Percentiles rank a stretch among this genome's conserved stretches.
These are phyloP conservation scores for Wickerhamiella parazyma DNA, from an alignment of 805 yeast genomes.

Conservation along the genomic window DNA sequence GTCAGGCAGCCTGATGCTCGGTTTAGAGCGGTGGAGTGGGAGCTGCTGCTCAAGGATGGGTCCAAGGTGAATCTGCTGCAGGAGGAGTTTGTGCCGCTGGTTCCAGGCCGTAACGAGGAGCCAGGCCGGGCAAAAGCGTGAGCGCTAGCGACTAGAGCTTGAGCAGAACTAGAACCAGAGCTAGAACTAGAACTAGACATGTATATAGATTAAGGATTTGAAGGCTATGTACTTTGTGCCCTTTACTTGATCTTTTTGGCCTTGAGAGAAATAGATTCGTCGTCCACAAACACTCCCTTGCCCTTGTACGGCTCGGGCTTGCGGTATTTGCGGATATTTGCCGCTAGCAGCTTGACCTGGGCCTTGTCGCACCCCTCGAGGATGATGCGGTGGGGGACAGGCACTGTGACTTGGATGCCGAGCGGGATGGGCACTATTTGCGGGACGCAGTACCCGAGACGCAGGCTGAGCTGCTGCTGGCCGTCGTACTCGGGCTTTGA, in stretches of 20 bases:
- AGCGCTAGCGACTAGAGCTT: too few species aligned
- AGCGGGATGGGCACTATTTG: conserved; percentile 68
- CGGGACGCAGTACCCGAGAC: conserved; percentile 76
- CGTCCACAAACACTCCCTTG: conserved; percentile 86
- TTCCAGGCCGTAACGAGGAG: conserved; percentile 23
- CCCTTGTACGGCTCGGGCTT: conserved; percentile 99
- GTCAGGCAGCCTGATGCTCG: conserved; percentile 45
- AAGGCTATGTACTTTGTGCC: too few species aligned
- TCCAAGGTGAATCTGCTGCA: conserved; percentile 32
- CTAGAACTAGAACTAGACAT: too few species aligned
- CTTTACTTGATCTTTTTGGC: conserved; percentile 78
- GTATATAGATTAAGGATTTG: too few species aligned
- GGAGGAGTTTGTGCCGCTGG: conserved; percentile 31
- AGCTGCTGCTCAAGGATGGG: conserved; percentile 36
- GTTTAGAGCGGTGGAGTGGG: conserved; percentile 52
- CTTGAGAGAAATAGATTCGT: conserved; percentile 81
- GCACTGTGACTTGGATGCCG: conserved; percentile 59
- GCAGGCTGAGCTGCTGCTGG: conserved; percentile 49
- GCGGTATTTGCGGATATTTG: conserved; percentile 67
- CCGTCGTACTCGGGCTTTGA: conserved; percentile 25
- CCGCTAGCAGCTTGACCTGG: conserved; percentile 77
- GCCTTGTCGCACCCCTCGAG: conserved; percentile 83
- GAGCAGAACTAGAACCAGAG: too few species aligned
- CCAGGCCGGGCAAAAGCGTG: conserved; percentile 14
- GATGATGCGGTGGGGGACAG: conserved; percentile 73